Conservation (phyloP, 495 filamentous ascomycete genomes). For the Barbatosphaeria neglecta region DNA sequence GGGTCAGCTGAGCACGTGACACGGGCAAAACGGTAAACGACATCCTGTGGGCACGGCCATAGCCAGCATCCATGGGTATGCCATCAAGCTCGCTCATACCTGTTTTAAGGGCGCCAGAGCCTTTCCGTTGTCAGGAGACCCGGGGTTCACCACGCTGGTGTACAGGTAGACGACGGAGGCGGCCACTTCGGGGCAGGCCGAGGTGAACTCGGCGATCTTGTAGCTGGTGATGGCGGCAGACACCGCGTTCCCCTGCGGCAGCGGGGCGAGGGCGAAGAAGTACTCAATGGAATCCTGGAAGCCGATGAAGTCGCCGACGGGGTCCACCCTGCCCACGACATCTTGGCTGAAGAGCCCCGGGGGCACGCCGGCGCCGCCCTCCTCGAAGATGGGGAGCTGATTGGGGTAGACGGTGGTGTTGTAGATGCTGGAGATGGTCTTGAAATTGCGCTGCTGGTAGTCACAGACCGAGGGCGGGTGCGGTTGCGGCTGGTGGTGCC, state of each 20-base stretch:
- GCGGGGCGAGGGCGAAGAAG: slow-evolving; percentile 25
- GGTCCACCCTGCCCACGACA: slow-evolving; percentile 21
- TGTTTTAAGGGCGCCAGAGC: slow-evolving; percentile 19
- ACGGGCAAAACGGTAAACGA: too few species aligned
- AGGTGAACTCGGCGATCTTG: slow-evolving; percentile 22
- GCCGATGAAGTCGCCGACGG: slow-evolving; percentile 23
- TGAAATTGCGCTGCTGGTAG: slow-evolving; percentile 20
- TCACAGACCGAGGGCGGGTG: background rate
- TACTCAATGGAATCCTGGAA: slow-evolving; percentile 28
- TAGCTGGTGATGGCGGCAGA: slow-evolving; percentile 17
- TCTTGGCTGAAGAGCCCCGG: slow-evolving; percentile 23
- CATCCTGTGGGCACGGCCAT: background rate
- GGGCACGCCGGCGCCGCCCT: slow-evolving; percentile 18
- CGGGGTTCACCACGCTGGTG: slow-evolving; percentile 17
- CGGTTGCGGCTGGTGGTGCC: background rate
- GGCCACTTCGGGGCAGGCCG: slow-evolving; percentile 18
- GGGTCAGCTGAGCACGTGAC: too few species aligned
- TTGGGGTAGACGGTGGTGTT: slow-evolving; percentile 29
- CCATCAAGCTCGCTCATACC: slow-evolving; percentile 1
- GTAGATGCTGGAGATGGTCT: slow-evolving; percentile 26
- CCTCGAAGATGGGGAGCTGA: slow-evolving; percentile 21
- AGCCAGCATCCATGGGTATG: background rate
- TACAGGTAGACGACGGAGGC: slow-evolving; percentile 25
- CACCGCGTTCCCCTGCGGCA: slow-evolving; percentile 14
- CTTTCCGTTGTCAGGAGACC: slow-evolving; percentile 12